phyloP scores from a whole-genome alignment of 202 grass and related monocot species.

The Zizania palustris region DNA sequence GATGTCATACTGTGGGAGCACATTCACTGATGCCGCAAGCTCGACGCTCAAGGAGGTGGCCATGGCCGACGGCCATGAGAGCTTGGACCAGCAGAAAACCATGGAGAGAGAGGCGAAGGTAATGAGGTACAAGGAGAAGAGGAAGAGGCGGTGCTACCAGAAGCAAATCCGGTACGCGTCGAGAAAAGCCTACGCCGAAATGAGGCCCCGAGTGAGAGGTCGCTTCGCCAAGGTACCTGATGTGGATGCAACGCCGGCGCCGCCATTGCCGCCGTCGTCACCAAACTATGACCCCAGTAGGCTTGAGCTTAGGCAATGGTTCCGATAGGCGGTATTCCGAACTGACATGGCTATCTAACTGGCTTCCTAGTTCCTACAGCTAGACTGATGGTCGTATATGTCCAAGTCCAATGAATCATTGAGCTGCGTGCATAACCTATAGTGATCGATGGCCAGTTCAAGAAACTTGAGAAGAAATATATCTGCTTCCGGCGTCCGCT shows the following conservation, averaged over 20 bases:
- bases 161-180: constrained; percentile 77
- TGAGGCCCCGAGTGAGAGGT: constrained; percentile 69
- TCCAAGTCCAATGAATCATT: no score
- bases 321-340: constrained; percentile 19
- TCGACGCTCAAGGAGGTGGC: constrained; percentile 8
- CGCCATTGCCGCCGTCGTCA: constrained; percentile 5
- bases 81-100: neutral
- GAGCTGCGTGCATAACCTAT: no score
- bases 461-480: no score
- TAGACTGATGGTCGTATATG: no score
- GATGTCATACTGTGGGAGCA: constrained; percentile 47
- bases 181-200: constrained; percentile 73
- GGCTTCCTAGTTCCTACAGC: no score
- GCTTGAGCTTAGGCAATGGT: constrained; percentile 53
- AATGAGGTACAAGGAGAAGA: constrained; percentile 85
- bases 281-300: constrained; percentile 39
- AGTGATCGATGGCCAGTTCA: no score
- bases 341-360: no score
- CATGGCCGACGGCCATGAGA: neutral
- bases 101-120: constrained; percentile 58
- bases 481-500: no score
- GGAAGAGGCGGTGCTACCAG: constrained; percentile 64
- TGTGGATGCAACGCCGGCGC: neutral
- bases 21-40: constrained; percentile 40
- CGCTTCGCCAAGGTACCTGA: constrained; percentile 72